Evolutionary conservation across 2,329 filamentous ascomycete species (phyloP), one percentile per base, ranked within the genome.

Genomic region (Sarocladium strictum): DNA sequence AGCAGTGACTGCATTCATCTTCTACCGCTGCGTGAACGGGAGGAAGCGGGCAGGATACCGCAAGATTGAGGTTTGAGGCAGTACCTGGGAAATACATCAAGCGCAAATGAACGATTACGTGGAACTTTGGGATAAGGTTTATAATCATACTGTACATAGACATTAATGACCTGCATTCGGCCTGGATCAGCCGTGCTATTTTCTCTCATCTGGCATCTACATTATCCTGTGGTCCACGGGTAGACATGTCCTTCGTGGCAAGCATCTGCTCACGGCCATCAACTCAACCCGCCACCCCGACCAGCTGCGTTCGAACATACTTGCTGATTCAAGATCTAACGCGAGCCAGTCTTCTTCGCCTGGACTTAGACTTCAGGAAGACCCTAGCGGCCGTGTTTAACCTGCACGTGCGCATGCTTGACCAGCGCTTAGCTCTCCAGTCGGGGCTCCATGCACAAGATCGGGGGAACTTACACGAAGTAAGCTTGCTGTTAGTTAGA

Each of bases 21-120:
- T 53, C 33, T 40, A 38, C 50, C 50, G 50, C 32, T 53, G 23
- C 23, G 23, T 53, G 3, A 38, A 33, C 32, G 29, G 33, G 33
- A 38, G 35, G 33, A 38, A 53, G 23, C 32, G 50, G 33, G 50
- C 32, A 19, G 50, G 50, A 14, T 53, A 53, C 47, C 47, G 47
- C 29, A 51, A 51, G 47, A 17, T 51, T 11, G 47, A 51, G 12
- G 47, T 51, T 6, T 51, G 15, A 35, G 24, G 17, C 38, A n/a
- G 38, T 9, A 19, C 35, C n/a, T 38, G 35, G 35, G 15, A 7
- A 38, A 15, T 9, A 38, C 7, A 38, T n/a, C 35, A 38, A 15
- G 35, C 35, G 15, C 35, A 15, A 19, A 38, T 38, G 35, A 38
- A 26, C 11, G 40, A 45, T 6, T 17, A 26, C 40, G 9, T 23